Conservation (phyloP, 179 eudicot genomes). For the Patellifolia procumbens region DNA sequence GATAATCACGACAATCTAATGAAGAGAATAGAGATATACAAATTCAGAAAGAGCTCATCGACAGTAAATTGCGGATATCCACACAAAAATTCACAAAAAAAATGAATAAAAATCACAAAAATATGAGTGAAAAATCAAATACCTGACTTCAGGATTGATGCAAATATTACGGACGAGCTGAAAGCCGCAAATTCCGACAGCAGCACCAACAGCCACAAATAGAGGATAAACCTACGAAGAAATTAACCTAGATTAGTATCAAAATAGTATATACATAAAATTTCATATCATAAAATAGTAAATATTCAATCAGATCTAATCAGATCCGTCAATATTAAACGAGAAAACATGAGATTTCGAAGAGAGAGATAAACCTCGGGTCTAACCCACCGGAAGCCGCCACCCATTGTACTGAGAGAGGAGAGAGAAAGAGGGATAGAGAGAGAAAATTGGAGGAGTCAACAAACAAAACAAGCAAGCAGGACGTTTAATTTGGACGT, state of each 20-base stretch:
- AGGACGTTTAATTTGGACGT: slow-evolving; percentile 26
- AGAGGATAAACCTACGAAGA: slow-evolving; percentile 70
- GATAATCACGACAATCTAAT: not conserved
- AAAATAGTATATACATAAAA: not conserved
- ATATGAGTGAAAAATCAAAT: not conserved
- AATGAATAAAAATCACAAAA: not conserved
- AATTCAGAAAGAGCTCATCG: too few species aligned
- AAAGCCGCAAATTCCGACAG: slow-evolving; percentile 83
- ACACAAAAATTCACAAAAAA: not conserved
- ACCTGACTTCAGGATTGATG: slow-evolving; percentile 96
- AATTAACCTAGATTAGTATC: too few species aligned
- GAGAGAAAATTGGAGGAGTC: slow-evolving; percentile 17
- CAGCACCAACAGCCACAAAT: slow-evolving; percentile 79
- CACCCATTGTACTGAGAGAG: slow-evolving; percentile 20
- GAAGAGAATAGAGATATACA: too few species aligned
- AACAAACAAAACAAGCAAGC: slow-evolving; percentile 7
- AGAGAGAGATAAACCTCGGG: slow-evolving; percentile 65
- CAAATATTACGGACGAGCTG: slow-evolving; percentile 76
- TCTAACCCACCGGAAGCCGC: slow-evolving; percentile 76
- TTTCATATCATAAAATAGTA: not conserved
- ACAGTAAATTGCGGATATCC: not conserved
- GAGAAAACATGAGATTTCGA: slow-evolving; percentile 15
- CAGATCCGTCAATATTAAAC: slow-evolving; percentile 16
- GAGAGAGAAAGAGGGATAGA: slow-evolving; percentile 5
- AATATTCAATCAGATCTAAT: slow-evolving; percentile 12